These are phyloP conservation scores for Metarhizium anisopliae DNA, from an alignment of 2,329 filamentous ascomycete species.

Conservation along the genomic window DNA sequence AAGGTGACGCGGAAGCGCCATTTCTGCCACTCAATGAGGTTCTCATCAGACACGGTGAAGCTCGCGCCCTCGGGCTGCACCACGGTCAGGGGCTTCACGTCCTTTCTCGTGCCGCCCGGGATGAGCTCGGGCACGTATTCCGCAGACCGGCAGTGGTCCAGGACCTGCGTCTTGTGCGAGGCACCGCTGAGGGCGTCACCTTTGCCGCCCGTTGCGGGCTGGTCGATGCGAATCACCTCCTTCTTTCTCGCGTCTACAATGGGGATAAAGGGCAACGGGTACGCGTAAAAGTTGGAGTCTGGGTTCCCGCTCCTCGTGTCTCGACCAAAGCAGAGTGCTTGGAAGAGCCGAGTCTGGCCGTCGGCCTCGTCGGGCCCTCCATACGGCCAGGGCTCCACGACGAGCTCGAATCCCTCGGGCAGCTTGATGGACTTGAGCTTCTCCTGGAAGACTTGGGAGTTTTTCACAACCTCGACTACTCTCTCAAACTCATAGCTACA, in stretches of 20 bases:
- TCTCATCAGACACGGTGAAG: conserved; percentile 11
- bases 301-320: conserved; percentile 14
- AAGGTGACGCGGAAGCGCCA: conserved; percentile 62
- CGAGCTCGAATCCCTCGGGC: conserved; percentile 17
- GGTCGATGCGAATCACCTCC: conserved; percentile 24
- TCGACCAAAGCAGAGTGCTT: conserved; percentile 23
- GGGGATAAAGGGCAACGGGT: conserved; percentile 34
- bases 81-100: conserved; percentile 49
- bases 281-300: not conserved
- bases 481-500: conserved; percentile 25
- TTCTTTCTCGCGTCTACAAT: conserved; percentile 18
- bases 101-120: conserved; percentile 31
- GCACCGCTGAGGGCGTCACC: conserved; percentile 15
- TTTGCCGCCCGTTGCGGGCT: conserved; percentile 23
- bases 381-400: conserved; percentile 26
- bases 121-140: conserved; percentile 35
- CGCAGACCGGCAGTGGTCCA: conserved; percentile 22
- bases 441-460: conserved; percentile 21
- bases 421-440: conserved; percentile 20
- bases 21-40: conserved; percentile 47
- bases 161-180: conserved; percentile 9
- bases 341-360: conserved; percentile 22
- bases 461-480: conserved; percentile 19
- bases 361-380: conserved; percentile 20
- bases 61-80: conserved; percentile 28